Percentiles rank a stretch among this genome's conserved stretches.
Evolutionary conservation across 345 rosid species (phyloP).

Genomic region (Lenwebbia sp.): DNA sequence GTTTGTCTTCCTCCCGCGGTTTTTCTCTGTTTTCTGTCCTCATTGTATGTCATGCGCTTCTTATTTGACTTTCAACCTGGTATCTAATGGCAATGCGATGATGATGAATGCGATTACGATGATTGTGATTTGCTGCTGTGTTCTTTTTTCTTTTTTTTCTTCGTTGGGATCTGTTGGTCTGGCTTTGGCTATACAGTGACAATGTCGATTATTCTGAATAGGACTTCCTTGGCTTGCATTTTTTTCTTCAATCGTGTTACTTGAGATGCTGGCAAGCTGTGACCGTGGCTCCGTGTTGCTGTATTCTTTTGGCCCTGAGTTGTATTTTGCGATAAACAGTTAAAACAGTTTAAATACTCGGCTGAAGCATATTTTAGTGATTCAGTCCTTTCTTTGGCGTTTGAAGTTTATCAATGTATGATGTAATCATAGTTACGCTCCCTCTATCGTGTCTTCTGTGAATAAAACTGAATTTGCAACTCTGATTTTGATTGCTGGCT

Average conservation of each 20-base stretch:
- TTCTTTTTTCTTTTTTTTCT: too few relatives aligned
- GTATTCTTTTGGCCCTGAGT: not conserved
- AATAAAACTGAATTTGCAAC: not conserved
- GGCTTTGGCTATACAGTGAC: not conserved
- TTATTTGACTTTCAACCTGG: not conserved
- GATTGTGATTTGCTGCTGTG: not conserved
- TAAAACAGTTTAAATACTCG: not conserved
- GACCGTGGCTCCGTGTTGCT: not conserved
- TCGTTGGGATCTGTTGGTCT: not conserved
- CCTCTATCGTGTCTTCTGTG: not conserved
- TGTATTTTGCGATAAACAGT: not conserved
- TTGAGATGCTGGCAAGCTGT: not conserved
- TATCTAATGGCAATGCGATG: not conserved
- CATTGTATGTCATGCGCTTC: not conserved
- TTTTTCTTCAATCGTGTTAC: not conserved
- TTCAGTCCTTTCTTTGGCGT: not conserved
- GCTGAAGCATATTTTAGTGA: not conserved
- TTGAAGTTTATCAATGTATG: not conserved
- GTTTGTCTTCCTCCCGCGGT: not conserved
- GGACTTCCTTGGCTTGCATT: not conserved
- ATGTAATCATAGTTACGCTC: not conserved
- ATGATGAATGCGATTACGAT: not conserved
- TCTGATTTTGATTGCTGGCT: not conserved
- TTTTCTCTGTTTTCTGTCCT: not conserved
- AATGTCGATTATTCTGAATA: not conserved